Conservation (phyloP, 225 moss, liverwort and hornwort genomes). For the Pleurozium schreberi region DNA sequence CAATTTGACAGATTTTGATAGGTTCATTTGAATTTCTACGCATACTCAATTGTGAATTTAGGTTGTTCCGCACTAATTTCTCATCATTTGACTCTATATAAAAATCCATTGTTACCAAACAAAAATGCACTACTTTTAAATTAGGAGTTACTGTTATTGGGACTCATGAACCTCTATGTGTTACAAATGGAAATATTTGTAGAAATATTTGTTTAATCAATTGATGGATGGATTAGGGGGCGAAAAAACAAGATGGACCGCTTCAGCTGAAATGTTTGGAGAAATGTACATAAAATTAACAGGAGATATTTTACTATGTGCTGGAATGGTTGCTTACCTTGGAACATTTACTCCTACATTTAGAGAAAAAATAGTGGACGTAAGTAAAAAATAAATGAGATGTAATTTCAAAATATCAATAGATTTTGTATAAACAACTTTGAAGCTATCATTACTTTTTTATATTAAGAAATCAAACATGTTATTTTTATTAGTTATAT, state of each 20-base stretch:
- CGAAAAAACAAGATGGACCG: conserved; percentile 72
- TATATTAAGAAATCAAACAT: not conserved
- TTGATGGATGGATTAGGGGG: conserved; percentile 71
- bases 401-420: not conserved
- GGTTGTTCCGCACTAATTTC: too few species aligned
- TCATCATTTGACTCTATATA: too few species aligned
- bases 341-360: conserved; percentile 79
- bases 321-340: conserved; percentile 84
- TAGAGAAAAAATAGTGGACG: conserved; percentile 29
- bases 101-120: too few species aligned
- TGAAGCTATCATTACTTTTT: too few species aligned
- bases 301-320: conserved; percentile 63
- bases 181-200: too few species aligned
- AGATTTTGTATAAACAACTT: too few species aligned
- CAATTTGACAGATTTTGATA: not conserved
- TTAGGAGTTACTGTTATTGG: too few species aligned
- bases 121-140: too few species aligned
- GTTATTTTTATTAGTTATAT: fast-evolving
- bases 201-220: conserved; percentile 19
- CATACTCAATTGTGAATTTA: too few species aligned
- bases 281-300: conserved; percentile 56
- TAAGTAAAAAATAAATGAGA: not conserved
- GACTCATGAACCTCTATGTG: too few species aligned
- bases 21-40: too few species aligned
- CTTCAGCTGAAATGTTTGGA: conserved; percentile 64